Evolutionary conservation across 2,329 filamentous ascomycete species (phyloP).

Genomic region (Penicillium sp.): DNA sequence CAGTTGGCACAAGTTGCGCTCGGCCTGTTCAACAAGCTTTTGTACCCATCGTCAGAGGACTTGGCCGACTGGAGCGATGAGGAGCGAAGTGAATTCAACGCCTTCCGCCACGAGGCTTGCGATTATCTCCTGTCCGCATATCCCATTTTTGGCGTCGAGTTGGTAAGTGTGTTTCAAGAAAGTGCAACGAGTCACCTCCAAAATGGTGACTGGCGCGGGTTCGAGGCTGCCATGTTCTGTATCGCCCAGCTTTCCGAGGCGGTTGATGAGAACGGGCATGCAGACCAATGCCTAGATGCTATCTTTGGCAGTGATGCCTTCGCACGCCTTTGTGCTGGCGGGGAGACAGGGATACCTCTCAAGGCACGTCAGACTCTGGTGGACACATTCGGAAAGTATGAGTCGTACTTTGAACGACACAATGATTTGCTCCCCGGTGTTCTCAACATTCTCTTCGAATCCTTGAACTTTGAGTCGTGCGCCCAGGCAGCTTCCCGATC

Average conservation of each 20-base stretch:
- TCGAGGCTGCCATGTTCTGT: conserved; percentile 53
- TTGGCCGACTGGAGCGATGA: conserved; percentile 50
- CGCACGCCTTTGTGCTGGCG: conserved; percentile 41
- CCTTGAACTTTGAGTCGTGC: conserved; percentile 49
- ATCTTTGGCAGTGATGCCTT: conserved; percentile 49
- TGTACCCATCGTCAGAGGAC: conserved; percentile 44
- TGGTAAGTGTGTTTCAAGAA: conserved; percentile 51
- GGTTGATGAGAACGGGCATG: conserved; percentile 51
- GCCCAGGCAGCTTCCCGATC: conserved; percentile 52
- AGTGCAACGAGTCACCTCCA: conserved; percentile 42
- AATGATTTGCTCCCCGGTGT: conserved; percentile 48
- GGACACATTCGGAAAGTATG: conserved; percentile 52
- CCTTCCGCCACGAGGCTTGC: conserved; percentile 53
- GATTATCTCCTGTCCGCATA: conserved; percentile 54
- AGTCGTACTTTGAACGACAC: conserved; percentile 53
- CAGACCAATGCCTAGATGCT: conserved; percentile 48
- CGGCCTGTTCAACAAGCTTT: conserved; percentile 51
- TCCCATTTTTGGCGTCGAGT: conserved; percentile 49
- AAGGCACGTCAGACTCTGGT: conserved; percentile 50
- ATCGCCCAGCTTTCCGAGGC: conserved; percentile 53
- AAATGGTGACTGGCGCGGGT: conserved; percentile 48
- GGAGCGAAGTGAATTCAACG: conserved; percentile 50
- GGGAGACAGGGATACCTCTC: conserved; percentile 41
- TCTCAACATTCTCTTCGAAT: conserved; percentile 53
- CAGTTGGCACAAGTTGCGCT: conserved; percentile 49